Evolutionary conservation across 805 yeast species (phyloP).

Genomic region (Ogataea siamensis): DNA sequence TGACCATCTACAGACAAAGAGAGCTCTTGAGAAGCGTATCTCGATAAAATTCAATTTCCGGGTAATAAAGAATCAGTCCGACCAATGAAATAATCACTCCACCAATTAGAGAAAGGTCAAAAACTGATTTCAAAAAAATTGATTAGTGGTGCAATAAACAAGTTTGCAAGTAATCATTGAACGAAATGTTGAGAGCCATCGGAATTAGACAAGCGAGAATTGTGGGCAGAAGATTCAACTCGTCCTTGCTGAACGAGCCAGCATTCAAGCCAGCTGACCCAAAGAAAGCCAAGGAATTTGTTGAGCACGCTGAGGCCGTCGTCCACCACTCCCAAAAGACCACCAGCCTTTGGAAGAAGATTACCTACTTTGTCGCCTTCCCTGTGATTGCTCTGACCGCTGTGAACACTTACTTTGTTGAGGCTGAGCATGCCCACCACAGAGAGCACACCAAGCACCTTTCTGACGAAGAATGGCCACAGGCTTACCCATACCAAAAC

Average conservation of each 20-base stretch:
- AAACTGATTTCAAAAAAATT: constrained; percentile 6
- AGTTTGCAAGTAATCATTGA: constrained; percentile 1
- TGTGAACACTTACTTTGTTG: constrained; percentile 76
- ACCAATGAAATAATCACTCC: no score
- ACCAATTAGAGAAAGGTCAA: constrained; percentile 10
- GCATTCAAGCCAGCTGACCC: constrained; percentile 51
- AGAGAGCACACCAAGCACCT: constrained; percentile 71
- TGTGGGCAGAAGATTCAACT: constrained; percentile 35
- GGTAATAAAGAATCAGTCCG: no score
- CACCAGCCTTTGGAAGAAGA: constrained; percentile 79
- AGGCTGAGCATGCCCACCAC: constrained; percentile 88
- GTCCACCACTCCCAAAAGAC: constrained; percentile 78
- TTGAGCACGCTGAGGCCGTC: constrained; percentile 58
- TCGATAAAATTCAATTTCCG: no score
- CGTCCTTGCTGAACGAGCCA: constrained; percentile 34
- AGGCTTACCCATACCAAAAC: constrained; percentile 88
- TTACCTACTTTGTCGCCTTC: constrained; percentile 73
- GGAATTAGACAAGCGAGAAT: constrained; percentile 31
- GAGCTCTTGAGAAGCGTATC: no score
- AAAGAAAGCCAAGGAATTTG: constrained; percentile 71
- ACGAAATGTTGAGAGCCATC: constrained; percentile 44
- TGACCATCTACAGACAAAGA: no score
- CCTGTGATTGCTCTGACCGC: constrained; percentile 81
- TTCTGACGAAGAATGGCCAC: constrained; percentile 91
- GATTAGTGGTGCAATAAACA: constrained; percentile 14